phyloP scores from a whole-genome alignment of 1,284 basidiomycete species.

The Ceratobasidium sp. region DNA sequence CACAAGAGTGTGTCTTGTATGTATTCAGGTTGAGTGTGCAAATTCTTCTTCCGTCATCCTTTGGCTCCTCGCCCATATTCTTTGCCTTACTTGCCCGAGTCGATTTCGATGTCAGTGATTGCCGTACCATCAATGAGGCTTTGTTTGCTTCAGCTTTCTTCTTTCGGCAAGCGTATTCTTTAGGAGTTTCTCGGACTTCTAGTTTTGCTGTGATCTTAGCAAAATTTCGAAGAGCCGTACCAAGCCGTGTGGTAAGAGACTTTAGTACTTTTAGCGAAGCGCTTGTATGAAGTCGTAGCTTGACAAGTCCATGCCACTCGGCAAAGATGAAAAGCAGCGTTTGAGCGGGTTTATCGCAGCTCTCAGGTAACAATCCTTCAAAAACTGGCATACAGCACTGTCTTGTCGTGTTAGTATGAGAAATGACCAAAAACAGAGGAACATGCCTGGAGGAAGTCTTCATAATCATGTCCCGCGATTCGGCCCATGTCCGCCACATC shows the following conservation, averaged over 20 bases:
- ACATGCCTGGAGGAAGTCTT: constrained; percentile 43
- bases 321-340: constrained; percentile 45
- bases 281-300: constrained; percentile 49
- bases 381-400: constrained; percentile 48
- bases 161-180: constrained; percentile 42
- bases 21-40: background rate
- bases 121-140: background rate
- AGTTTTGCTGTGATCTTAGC: constrained; percentile 30
- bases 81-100: background rate
- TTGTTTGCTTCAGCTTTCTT: background rate
- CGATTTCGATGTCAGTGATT: background rate
- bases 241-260: constrained; percentile 44
- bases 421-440: background rate
- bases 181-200: constrained; percentile 45
- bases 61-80: background rate
- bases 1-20: constrained; percentile 51
- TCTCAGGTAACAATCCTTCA: constrained; percentile 47
- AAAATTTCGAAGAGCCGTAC: constrained; percentile 47
- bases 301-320: constrained; percentile 48
- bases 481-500: constrained; percentile 42
- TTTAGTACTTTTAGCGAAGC: constrained; percentile 42
- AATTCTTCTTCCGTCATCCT: background rate
- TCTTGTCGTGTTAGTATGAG: background rate
- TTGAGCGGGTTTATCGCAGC: constrained; percentile 43
- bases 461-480: constrained; percentile 42